These are phyloP conservation scores for Rhododendron vialii DNA, from an alignment of 148 eudicot species.

Conservation along the genomic window DNA sequence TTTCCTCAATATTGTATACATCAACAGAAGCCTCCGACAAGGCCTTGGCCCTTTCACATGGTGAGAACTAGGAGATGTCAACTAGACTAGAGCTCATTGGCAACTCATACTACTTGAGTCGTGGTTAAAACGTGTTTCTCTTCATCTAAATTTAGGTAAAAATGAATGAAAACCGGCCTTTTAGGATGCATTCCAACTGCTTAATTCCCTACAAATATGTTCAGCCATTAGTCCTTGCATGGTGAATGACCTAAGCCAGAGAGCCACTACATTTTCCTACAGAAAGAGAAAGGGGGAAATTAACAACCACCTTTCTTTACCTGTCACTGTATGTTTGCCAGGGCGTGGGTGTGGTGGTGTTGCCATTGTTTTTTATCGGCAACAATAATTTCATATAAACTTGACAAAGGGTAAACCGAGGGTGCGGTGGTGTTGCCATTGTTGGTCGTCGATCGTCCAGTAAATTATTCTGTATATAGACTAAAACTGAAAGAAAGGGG, in stretches of 20 bases:
- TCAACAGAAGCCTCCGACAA: too few relatives aligned
- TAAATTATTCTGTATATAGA: not conserved
- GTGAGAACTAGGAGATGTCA: too few relatives aligned
- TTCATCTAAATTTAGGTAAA: not conserved
- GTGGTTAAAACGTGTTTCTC: not conserved
- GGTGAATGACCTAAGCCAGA: not conserved
- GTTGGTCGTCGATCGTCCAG: not conserved
- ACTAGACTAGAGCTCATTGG: too few relatives aligned
- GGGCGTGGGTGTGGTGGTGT: not conserved
- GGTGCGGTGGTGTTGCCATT: not conserved
- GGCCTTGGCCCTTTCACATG: too few relatives aligned
- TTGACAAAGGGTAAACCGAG: not conserved
- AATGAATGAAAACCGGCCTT: not conserved
- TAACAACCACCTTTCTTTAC: not conserved
- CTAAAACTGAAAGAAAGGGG: not conserved
- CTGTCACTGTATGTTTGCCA: not conserved
- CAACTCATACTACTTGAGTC: not conserved
- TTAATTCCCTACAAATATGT: not conserved
- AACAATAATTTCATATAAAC: too few relatives aligned
- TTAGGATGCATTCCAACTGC: not conserved
- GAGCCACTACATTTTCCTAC: not conserved
- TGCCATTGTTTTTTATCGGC: not conserved
- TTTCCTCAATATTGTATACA: too few relatives aligned
- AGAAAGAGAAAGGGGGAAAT: too few relatives aligned
- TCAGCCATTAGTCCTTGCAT: not conserved